These are phyloP conservation scores for Bruguiera sexangula DNA, from an alignment of 345 rosid genomes.

Conservation along the genomic window DNA sequence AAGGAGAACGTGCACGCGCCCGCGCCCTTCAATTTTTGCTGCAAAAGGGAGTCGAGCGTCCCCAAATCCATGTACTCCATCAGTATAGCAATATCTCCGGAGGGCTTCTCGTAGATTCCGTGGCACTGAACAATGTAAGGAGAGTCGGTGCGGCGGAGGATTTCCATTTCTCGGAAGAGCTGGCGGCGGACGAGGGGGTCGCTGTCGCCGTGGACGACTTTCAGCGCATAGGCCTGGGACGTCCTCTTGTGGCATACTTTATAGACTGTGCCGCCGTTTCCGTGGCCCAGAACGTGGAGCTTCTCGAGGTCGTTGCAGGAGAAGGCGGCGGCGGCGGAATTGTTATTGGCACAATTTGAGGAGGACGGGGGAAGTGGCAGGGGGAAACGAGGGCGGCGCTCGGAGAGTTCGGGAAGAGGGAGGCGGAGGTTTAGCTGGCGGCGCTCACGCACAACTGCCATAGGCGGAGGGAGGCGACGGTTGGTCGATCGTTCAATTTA, in stretches of 20 bases:
- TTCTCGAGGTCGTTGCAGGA: constrained; percentile 56
- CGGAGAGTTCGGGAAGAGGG: constrained; percentile 50
- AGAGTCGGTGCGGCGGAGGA: constrained; percentile 76
- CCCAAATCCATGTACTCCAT: constrained; percentile 89
- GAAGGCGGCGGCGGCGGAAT: constrained; percentile 11
- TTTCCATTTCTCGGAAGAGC: constrained; percentile 65
- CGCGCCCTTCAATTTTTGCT: constrained; percentile 24
- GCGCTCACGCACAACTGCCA: constrained; percentile 82
- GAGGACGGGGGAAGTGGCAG: constrained; percentile 33
- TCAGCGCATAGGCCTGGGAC: constrained; percentile 58
- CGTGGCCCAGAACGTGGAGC: constrained; percentile 68
- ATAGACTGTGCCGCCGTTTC: constrained; percentile 84
- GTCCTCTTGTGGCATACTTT: constrained; percentile 58
- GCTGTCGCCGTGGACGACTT: constrained; percentile 56
- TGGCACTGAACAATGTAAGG: constrained; percentile 60
- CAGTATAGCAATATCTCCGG: constrained; percentile 60
- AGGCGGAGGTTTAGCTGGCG: constrained; percentile 81
- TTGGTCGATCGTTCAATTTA: too few species aligned
- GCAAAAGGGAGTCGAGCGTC: constrained; percentile 50
- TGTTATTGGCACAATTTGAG: not conserved
- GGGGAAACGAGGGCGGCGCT: constrained; percentile 50
- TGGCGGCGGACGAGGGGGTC: constrained; percentile 61
- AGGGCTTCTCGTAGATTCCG: constrained; percentile 55
- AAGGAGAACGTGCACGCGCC: constrained; percentile 18
- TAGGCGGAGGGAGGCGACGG: constrained; percentile 1